Evolutionary conservation across 169 alveolate species (phyloP), one percentile per base, ranked within the genome.

Genomic region (Cryptosporidium viatorum): DNA sequence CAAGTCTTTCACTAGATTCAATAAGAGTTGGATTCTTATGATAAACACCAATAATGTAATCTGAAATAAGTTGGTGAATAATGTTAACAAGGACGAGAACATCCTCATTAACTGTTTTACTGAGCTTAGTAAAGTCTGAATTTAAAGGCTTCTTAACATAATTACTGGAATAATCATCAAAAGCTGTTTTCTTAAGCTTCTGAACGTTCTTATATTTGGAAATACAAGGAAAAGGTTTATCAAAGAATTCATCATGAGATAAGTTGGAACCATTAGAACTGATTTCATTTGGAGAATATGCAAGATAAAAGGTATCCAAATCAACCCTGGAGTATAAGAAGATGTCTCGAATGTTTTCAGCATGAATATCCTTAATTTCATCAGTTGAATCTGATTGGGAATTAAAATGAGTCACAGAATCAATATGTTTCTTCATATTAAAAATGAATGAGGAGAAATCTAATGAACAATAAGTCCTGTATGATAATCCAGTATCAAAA

Each of bases 181-280:
- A 43, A 14, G 45, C 39, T 1, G 84, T 45, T 45, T 31, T 70
- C 33, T 50, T 45, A 26, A 51, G 58, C 23, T 48, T 45, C 10
- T 21, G 45, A 50, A 10, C n/a, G 9, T 10, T 43, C 18, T 58
- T 73, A 33, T 33, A 59, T 35, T 59, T 73, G 39, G 70, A 52
- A 29, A 55, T 52, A 62, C 89, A 80, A 41, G 75, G 75, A 62
- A 80, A 80, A 18, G 62, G 62, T 31, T 41, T 51, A 43, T 80
- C 45, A 14, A 80, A 16, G 2, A 80, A 21, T 1, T 73, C 35
- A 8, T 52, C 52, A 1, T 52, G 1, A 5, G 43, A 21, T 0
- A 18, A 18, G 12, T 21, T 23, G 29, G 37, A 43, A 23, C 35
- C n/a, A 1, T 48, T 43, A 10, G 69, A 14, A 7, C 21, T 80